Conservation (phyloP, 495 filamentous ascomycete genomes). For the Cercophora samala region DNA sequence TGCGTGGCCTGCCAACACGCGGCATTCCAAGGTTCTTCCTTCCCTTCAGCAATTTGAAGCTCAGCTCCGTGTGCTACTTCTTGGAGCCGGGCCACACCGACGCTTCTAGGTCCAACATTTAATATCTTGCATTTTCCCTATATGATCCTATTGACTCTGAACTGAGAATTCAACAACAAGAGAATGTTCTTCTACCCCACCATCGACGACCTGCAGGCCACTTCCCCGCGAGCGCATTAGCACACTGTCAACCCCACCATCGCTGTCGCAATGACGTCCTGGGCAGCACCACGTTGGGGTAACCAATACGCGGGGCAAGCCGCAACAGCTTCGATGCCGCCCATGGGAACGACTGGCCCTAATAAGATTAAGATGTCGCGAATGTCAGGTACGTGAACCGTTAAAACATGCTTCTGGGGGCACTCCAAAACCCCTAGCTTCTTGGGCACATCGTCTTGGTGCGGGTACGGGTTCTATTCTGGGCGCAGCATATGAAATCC, state of each 20-base stretch:
- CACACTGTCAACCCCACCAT: slow-evolving; percentile 2
- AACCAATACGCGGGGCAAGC: slow-evolving; percentile 6
- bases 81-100: not conserved
- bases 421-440: not conserved
- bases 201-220: slow-evolving; percentile 29
- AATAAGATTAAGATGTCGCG: not conserved
- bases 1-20: not conserved
- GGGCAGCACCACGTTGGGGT: not conserved
- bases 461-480: slow-evolving; percentile 11
- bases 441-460: not conserved
- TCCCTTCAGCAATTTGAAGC: not conserved
- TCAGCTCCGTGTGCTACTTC: not conserved
- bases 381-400: slow-evolving; percentile 6
- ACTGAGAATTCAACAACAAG: not conserved
- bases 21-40: not conserved
- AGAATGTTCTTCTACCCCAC: not conserved
- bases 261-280: slow-evolving; percentile 14
- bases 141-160: not conserved
- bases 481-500: not conserved
- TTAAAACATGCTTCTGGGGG: no score
- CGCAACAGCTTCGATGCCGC: not conserved
- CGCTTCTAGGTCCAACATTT: not conserved
- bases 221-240: not conserved
- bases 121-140: not conserved
- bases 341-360: no score